Evolutionary conservation across 768 basidiomycete genomes (phyloP).

Genomic region (Dendrothele bispora): DNA sequence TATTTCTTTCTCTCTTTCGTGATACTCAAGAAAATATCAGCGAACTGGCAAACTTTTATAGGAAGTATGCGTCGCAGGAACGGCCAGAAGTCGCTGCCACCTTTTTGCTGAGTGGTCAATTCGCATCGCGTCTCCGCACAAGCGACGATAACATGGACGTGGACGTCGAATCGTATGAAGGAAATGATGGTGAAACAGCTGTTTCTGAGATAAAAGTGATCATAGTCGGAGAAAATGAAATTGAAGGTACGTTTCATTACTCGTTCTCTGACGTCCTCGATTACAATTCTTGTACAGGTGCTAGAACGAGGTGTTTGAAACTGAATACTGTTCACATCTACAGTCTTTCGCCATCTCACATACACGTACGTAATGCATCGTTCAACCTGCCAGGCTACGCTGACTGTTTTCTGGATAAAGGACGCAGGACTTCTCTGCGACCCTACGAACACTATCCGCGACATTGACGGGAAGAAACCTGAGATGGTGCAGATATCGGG

Average conservation of each 20-base stretch:
- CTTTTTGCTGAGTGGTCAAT: constrained; percentile 66
- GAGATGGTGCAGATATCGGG: constrained; percentile 45
- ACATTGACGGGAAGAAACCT: constrained; percentile 37
- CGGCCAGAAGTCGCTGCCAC: constrained; percentile 59
- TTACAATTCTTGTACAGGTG: constrained; percentile 36
- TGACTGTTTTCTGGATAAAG: constrained; percentile 21
- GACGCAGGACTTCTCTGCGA: constrained; percentile 46
- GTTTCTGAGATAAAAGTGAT: constrained; percentile 50
- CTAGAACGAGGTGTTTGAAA: constrained; percentile 50
- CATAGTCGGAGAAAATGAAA: constrained; percentile 60
- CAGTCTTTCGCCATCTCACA: constrained; percentile 63
- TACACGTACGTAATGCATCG: constrained; percentile 48
- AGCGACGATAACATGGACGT: constrained; percentile 30
- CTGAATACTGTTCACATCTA: constrained; percentile 67
- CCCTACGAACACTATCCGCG: constrained; percentile 34
- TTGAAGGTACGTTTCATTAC: constrained; percentile 53
- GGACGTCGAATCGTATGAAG: constrained; percentile 37
- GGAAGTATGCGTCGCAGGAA: constrained; percentile 30
- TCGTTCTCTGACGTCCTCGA: not conserved
- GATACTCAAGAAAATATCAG: constrained; percentile 32
- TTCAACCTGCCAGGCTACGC: not conserved
- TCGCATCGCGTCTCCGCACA: constrained; percentile 16
- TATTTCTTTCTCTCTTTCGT: not conserved
- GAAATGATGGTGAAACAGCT: constrained; percentile 38
- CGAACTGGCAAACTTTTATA: constrained; percentile 61